phyloP scores from a whole-genome alignment of 2,329 filamentous ascomycete genomes.

The Chaetomiaceae sp. region DNA sequence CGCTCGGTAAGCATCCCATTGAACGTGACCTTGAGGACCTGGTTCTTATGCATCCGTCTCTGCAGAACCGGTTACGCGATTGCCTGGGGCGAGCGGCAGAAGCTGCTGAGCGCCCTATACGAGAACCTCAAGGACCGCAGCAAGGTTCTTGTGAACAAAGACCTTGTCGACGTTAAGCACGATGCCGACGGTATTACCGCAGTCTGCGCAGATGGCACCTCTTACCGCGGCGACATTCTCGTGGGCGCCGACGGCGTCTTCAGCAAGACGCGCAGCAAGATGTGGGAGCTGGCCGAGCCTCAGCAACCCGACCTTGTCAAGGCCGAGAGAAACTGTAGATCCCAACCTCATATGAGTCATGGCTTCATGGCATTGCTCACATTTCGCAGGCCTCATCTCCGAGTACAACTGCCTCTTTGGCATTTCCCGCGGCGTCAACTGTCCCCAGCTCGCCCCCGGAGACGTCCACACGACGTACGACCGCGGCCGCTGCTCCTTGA shows the following conservation, averaged over 20 bases:
- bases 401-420: slow-evolving; percentile 23
- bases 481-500: slow-evolving; percentile 3
- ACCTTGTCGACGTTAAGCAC: slow-evolving; percentile 25
- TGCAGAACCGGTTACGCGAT: slow-evolving; percentile 24
- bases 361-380: no score
- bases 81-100: slow-evolving; percentile 33
- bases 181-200: slow-evolving; percentile 28
- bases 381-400: slow-evolving; percentile 9
- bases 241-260: slow-evolving; percentile 43
- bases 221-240: slow-evolving; percentile 34
- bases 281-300: slow-evolving; percentile 31
- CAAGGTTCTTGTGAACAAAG: slow-evolving; percentile 29
- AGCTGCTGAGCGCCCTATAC: slow-evolving; percentile 33
- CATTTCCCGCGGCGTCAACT: slow-evolving; percentile 8
- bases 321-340: slow-evolving; percentile 9
- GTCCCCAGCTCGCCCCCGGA: background rate
- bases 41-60: no score
- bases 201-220: slow-evolving; percentile 32
- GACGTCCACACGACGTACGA: slow-evolving; percentile 14
- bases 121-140: slow-evolving; percentile 28
- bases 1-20: slow-evolving; percentile 12
- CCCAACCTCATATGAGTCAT: no score
- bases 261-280: slow-evolving; percentile 34
- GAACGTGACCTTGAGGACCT: no score
- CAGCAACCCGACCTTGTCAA: slow-evolving; percentile 11